Conservation (phyloP, 345 rosid species). For the Bruguiera gymnorhiza region DNA sequence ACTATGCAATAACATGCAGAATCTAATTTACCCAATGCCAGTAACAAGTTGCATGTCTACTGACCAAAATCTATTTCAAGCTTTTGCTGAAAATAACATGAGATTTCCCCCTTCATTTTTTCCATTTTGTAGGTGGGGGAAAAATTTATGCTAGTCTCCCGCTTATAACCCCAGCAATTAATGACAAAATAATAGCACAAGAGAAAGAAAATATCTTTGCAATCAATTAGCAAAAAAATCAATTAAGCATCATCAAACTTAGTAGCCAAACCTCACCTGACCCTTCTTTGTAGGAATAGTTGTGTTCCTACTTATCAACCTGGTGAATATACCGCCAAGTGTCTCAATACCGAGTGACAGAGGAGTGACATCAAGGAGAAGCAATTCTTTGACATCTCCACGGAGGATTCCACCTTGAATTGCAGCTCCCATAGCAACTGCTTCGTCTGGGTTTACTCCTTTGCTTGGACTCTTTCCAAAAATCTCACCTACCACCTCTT, state of each 20-base stretch:
- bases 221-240: not conserved
- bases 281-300: slow-evolving; percentile 34
- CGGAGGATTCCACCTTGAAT: slow-evolving; percentile 36
- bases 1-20: not conserved
- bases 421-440: slow-evolving; percentile 38
- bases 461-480: slow-evolving; percentile 34
- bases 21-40: too few relatives aligned
- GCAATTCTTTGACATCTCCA: slow-evolving; percentile 34
- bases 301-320: slow-evolving; percentile 29
- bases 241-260: not conserved
- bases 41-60: too few relatives aligned
- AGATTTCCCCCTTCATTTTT: too few relatives aligned
- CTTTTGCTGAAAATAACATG: too few relatives aligned
- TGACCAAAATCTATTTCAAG: too few relatives aligned
- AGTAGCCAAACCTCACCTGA: slow-evolving; percentile 18
- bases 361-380: slow-evolving; percentile 32
- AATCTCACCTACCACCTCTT: slow-evolving; percentile 20
- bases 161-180: too few relatives aligned
- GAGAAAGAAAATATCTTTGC: not conserved
- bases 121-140: too few relatives aligned
- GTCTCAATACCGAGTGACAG: slow-evolving; percentile 36
- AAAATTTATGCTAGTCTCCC: too few relatives aligned
- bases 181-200: not conserved
- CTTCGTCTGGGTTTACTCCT: slow-evolving; percentile 36
- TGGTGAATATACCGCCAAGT: slow-evolving; percentile 29